These are phyloP conservation scores for Cyclotella cryptica DNA, from an alignment of 108 stramenopile genomes.

Conservation along the genomic window DNA sequence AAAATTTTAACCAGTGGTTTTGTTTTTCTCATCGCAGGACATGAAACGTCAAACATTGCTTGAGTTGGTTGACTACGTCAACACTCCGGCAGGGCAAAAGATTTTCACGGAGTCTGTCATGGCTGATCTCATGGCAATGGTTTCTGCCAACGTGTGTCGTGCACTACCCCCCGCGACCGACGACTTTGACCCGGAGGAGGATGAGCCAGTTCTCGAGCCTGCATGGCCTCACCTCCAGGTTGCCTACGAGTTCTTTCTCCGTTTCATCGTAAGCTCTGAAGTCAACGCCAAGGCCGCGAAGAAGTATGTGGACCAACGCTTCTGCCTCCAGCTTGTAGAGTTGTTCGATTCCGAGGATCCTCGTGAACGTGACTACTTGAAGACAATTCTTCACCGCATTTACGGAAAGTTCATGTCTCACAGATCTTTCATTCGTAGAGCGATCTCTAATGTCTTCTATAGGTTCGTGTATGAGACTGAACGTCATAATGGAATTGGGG, in stretches of 20 bases:
- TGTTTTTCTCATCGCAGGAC: conserved; percentile 57
- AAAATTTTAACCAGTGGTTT: not conserved
- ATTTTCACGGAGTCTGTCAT: conserved; percentile 97
- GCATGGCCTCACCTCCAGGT: conserved; percentile 99
- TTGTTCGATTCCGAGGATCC: conserved; percentile 99
- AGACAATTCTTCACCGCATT: conserved; percentile 98
- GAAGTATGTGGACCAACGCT: conserved; percentile 95
- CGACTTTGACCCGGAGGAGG: conserved; percentile 99
- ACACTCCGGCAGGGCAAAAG: conserved; percentile 97
- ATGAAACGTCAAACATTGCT: conserved; percentile 97
- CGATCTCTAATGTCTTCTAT: conserved; percentile 97
- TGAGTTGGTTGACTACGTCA: conserved; percentile 98
- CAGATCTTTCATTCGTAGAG: conserved; percentile 96
- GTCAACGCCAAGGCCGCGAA: conserved; percentile 99
- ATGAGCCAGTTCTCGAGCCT: conserved; percentile 97
- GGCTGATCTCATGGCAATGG: conserved; percentile 90
- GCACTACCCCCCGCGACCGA: conserved; percentile 96
- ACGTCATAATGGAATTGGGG: conserved; percentile 98
- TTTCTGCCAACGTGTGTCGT: conserved; percentile 96
- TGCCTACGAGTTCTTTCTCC: conserved; percentile 99
- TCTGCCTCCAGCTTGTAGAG: conserved; percentile 96
- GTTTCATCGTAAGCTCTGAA: conserved; percentile 96
- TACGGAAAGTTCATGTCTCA: conserved; percentile 99
- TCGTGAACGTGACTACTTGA: conserved; percentile 98
- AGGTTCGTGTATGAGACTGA: conserved; percentile 97